A percentile compares a stretch with the other conserved stretches of the same genome.
Evolutionary conservation across 306 rosid genomes (phyloP).

Genomic region (Gynostemma pentaphyllum): DNA sequence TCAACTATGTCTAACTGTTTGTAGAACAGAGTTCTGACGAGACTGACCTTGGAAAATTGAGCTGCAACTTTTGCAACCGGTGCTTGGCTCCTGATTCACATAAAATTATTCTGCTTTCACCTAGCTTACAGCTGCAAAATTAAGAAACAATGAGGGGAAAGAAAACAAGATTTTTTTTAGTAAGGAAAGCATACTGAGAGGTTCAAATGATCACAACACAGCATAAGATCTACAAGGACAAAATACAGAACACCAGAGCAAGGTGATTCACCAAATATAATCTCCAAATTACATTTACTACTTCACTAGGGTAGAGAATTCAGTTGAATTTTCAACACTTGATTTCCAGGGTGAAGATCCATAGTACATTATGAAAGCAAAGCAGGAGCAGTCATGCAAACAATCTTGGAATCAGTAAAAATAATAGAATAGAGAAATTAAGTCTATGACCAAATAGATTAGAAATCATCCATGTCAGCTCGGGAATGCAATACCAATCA

Average conservation of each 20-base stretch:
- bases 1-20: background rate
- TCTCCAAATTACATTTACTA: background rate
- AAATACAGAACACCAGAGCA: background rate
- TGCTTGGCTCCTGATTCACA: constrained; percentile 88
- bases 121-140: constrained; percentile 64
- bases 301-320: background rate
- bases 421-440: background rate
- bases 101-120: constrained; percentile 72
- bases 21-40: background rate
- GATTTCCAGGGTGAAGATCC: no score
- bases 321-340: no score
- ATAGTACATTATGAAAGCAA: no score
- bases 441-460: background rate
- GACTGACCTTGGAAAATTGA: constrained; percentile 81
- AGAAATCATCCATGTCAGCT: background rate
- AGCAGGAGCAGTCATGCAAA: no score
- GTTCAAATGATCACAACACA: no score
- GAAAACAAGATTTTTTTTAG: no score
- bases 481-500: no score
- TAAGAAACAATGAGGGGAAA: background rate
- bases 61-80: constrained; percentile 79
- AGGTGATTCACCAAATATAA: background rate
- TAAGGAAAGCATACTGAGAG: no score
- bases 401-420: no score
- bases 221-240: no score